A percentile compares a stretch with the other conserved stretches of the same genome.
Evolutionary conservation across 495 filamentous ascomycete genomes (phyloP).

Genomic region (Lichina pygmaea): DNA sequence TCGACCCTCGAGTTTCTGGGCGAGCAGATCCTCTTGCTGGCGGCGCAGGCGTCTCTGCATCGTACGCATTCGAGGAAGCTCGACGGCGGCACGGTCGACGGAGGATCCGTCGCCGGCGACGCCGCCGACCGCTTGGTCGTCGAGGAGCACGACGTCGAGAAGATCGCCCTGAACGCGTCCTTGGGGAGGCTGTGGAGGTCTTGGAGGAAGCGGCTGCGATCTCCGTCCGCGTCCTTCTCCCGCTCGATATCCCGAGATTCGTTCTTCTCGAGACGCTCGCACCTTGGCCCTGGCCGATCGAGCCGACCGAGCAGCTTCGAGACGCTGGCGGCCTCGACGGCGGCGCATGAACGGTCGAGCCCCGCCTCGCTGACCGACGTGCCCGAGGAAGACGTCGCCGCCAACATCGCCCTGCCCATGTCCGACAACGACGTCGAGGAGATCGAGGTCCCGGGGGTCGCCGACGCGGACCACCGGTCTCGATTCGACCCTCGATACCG

Average conservation of each 20-base stretch:
- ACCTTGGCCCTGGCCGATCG: background rate
- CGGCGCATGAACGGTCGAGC: slow-evolving; percentile 1
- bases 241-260: slow-evolving; percentile 5
- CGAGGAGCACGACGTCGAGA: slow-evolving; percentile 81
- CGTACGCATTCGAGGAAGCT: slow-evolving; percentile 28
- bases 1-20: slow-evolving; percentile 85
- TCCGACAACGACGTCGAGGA: slow-evolving; percentile 43
- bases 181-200: slow-evolving; percentile 79
- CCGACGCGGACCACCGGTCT: slow-evolving; percentile 14
- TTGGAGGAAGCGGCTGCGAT: slow-evolving; percentile 65
- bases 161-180: slow-evolving; percentile 65
- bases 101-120: slow-evolving; percentile 4
- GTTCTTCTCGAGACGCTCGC: background rate
- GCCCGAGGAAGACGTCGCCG: slow-evolving; percentile 15
- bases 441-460: slow-evolving; percentile 35
- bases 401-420: slow-evolving; percentile 34
- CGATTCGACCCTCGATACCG: slow-evolving; percentile 9
- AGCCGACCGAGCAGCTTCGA: slow-evolving; percentile 6
- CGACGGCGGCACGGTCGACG: slow-evolving; percentile 10
- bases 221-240: slow-evolving; percentile 10
- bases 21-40: slow-evolving; percentile 63
- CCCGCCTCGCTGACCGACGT: slow-evolving; percentile 6
- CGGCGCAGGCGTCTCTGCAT: slow-evolving; percentile 68
- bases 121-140: slow-evolving; percentile 41
- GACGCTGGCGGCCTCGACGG: slow-evolving; percentile 13